Evolutionary conservation across 768 basidiomycete genomes (phyloP).

Genomic region (Collybiopsis luxurians): DNA sequence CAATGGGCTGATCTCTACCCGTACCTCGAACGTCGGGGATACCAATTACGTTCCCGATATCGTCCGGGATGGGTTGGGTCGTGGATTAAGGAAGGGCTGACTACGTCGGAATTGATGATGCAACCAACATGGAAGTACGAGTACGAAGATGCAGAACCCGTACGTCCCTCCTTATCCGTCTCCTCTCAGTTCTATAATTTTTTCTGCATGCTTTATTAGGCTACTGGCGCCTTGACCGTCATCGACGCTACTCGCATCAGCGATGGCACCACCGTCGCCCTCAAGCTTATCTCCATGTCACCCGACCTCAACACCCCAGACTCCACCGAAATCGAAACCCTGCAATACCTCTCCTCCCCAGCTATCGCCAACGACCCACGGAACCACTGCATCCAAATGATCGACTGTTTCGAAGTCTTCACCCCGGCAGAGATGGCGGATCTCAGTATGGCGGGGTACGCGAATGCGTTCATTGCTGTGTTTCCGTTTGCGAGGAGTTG

Average conservation of each 20-base stretch:
- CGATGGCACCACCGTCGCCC: conserved; percentile 1
- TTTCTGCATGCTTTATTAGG: background rate
- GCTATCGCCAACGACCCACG: background rate
- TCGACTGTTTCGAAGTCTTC: conserved; percentile 1
- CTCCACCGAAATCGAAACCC: conserved; percentile 1
- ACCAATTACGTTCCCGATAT: conserved; percentile 1
- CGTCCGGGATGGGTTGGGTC: conserved; percentile 5
- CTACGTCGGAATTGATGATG: background rate
- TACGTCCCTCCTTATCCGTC: too few relatives aligned
- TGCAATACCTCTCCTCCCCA: background rate
- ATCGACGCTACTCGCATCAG: conserved; percentile 1
- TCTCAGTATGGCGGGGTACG: background rate
- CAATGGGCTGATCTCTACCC: conserved; percentile 1
- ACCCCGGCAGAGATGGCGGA: background rate
- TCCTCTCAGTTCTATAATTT: background rate
- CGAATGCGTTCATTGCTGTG: conserved; percentile 5
- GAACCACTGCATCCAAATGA: conserved; percentile 8
- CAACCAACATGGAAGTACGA: conserved; percentile 1
- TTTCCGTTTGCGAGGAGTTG: conserved; percentile 3
- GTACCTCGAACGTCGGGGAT: background rate
- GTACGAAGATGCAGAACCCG: background rate
- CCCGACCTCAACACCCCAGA: background rate
- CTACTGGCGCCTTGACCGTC: background rate
- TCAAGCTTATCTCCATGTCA: conserved; percentile 4
- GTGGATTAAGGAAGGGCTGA: background rate